Evolutionary conservation across 768 basidiomycete genomes (phyloP).

Genomic region (Suillus plorans): DNA sequence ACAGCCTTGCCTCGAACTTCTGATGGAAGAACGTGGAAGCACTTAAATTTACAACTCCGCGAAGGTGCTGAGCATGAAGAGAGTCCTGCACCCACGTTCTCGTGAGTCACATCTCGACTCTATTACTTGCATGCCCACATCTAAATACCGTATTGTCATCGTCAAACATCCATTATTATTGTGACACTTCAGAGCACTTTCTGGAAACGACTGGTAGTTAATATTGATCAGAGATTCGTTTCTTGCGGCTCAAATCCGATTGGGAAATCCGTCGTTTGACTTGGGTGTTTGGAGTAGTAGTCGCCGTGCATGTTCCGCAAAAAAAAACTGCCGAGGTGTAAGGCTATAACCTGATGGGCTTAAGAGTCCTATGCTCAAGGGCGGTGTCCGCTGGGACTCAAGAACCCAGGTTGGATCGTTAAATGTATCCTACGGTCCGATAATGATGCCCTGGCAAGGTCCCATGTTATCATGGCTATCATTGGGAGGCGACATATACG

Average conservation of each 20-base stretch:
- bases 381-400: background rate
- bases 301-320: background rate
- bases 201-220: background rate
- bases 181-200: background rate
- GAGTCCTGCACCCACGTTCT: background rate
- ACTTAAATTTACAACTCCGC: background rate
- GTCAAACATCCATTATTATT: background rate
- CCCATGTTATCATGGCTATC: background rate
- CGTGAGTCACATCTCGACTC: background rate
- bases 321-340: background rate
- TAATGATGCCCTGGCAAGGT: background rate
- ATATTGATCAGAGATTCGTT: background rate
- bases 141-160: constrained; percentile 4
- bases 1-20: background rate
- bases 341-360: background rate
- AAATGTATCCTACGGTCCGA: background rate
- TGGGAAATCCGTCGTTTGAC: background rate
- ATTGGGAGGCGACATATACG: background rate
- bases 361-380: background rate
- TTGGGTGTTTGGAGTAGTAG: background rate
- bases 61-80: background rate
- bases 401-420: background rate
- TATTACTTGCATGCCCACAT: background rate
- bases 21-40: background rate
- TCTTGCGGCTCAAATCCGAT: background rate